Evolutionary conservation across 768 basidiomycete species (phyloP).

Genomic region (Omphalotus guepiniiformis): DNA sequence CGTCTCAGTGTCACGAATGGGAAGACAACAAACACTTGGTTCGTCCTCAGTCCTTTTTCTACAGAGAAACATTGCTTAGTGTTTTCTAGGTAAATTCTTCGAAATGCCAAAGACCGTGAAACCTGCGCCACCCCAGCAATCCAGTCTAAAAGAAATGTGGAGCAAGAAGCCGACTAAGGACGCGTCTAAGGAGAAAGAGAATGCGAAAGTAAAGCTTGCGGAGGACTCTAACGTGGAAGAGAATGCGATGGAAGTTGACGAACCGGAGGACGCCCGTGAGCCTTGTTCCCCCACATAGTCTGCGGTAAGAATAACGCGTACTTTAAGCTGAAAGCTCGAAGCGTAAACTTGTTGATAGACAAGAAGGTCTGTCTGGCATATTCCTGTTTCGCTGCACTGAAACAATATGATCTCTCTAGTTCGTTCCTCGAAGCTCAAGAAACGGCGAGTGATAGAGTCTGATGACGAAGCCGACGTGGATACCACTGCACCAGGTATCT

Average conservation of each 20-base stretch:
- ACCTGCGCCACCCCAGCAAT: conserved; percentile 66
- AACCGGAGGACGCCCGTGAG: neutral
- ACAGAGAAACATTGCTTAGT: conserved; percentile 1
- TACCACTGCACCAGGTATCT: conserved; percentile 6
- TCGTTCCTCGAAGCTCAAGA: conserved; percentile 38
- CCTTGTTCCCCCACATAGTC: neutral
- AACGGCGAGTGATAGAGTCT: conserved; percentile 48
- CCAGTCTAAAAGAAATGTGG: conserved; percentile 79
- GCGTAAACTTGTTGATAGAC: conserved; percentile 27
- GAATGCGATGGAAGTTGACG: conserved; percentile 13
- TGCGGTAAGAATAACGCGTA: neutral
- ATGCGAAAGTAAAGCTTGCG: conserved; percentile 18
- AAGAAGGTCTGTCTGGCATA: neutral
- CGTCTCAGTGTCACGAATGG: conserved; percentile 36
- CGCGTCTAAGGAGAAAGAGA: conserved; percentile 11
- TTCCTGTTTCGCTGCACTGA: neutral
- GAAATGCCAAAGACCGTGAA: conserved; percentile 68
- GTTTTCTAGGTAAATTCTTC: conserved; percentile 63
- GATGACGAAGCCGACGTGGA: conserved; percentile 43
- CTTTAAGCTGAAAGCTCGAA: conserved; percentile 36
- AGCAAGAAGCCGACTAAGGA: conserved; percentile 38
- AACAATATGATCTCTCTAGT: conserved; percentile 13
- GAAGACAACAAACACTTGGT: conserved; percentile 75
- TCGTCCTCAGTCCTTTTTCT: conserved; percentile 9
- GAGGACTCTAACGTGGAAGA: conserved; percentile 28